Evolutionary conservation across 108 stramenopile species (phyloP).

Genomic region (Stephanodiscus triporus): DNA sequence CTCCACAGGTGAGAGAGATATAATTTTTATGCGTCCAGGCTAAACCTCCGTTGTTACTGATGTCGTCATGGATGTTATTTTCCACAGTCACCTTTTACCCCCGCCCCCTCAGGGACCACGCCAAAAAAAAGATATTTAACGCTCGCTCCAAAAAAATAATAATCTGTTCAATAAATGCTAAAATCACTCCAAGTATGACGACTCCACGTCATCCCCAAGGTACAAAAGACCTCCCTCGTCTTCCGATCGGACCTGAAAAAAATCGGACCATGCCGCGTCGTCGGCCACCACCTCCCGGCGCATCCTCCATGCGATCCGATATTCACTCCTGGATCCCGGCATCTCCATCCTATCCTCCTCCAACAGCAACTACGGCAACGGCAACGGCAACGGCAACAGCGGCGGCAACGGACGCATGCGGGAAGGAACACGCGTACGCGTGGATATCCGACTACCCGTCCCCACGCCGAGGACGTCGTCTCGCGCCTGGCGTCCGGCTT

Average conservation of each 20-base stretch:
- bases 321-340: too few relatives aligned
- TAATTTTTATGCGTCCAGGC: neutral
- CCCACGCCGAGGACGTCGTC: neutral
- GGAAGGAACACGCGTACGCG: slow-evolving; percentile 25
- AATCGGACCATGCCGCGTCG: neutral
- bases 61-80: too few relatives aligned
- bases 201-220: neutral
- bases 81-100: neutral
- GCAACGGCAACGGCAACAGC: neutral
- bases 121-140: neutral
- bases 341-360: neutral
- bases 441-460: slow-evolving; percentile 13
- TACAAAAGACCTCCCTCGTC: slow-evolving; percentile 17
- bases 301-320: slow-evolving; percentile 25
- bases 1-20: too few relatives aligned
- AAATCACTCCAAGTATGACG: too few relatives aligned
- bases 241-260: slow-evolving; percentile 30
- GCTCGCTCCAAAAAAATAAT: too few relatives aligned
- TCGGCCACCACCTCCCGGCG: neutral
- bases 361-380: neutral
- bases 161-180: too few relatives aligned
- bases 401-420: neutral
- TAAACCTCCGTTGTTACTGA: neutral
- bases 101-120: neutral
- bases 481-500: neutral